phyloP scores from a whole-genome alignment of 2,329 filamentous ascomycete genomes.

The Colletotrichum sp. region DNA sequence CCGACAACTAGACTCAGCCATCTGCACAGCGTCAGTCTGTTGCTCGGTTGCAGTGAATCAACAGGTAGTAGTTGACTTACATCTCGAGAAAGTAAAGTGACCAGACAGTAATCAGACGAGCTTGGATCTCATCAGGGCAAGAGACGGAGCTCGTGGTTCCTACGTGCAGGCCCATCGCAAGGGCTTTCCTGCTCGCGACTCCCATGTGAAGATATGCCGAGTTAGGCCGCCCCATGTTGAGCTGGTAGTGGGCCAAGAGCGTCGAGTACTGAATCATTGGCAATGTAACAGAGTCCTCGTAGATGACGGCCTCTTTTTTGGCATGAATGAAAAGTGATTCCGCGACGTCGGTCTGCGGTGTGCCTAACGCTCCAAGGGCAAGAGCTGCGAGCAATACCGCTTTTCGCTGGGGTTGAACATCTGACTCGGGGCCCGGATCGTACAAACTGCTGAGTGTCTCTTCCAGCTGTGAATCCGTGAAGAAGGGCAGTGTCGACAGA shows the following conservation, averaged over 20 bases:
- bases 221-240: constrained; percentile 32
- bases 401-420: constrained; percentile 25
- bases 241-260: constrained; percentile 29
- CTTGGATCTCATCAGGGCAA: constrained; percentile 24
- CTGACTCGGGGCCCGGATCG: neutral
- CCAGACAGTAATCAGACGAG: constrained; percentile 30
- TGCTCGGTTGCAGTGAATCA: neutral
- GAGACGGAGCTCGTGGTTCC: constrained; percentile 23
- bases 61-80: neutral
- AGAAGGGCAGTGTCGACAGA: constrained; percentile 23
- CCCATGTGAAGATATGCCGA: constrained; percentile 31
- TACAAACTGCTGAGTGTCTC: constrained; percentile 25
- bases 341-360: constrained; percentile 26
- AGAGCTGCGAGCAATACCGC: constrained; percentile 27
- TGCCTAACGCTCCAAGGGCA: constrained; percentile 29
- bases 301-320: constrained; percentile 27
- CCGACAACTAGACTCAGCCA: constrained; percentile 13
- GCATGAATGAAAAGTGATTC: constrained; percentile 28
- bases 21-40: neutral
- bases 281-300: constrained; percentile 34
- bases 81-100: constrained; percentile 31
- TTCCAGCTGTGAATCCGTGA: constrained; percentile 24
- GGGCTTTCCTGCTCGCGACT: constrained; percentile 29
- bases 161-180: constrained; percentile 31
- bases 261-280: constrained; percentile 33